phyloP scores from a whole-genome alignment of 352 stramenopile species.

The Phytophthora pluvialis region DNA sequence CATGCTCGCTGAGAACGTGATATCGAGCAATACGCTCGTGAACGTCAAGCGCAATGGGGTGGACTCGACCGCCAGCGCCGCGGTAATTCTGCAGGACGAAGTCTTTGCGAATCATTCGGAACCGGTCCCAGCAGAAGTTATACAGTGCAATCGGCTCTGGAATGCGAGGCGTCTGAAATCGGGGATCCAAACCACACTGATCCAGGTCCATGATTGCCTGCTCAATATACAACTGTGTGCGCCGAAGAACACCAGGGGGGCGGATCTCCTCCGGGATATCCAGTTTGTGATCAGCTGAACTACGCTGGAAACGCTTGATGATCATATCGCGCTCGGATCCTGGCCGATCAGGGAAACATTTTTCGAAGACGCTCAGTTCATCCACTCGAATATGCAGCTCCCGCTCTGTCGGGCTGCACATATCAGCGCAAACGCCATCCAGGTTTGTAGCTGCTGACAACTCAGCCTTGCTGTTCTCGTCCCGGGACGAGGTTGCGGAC shows the following conservation, averaged over 20 bases:
- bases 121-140: constrained; percentile 97
- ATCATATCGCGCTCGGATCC: constrained; percentile 72
- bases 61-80: constrained; percentile 90
- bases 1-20: constrained; percentile 95
- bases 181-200: constrained; percentile 59
- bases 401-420: constrained; percentile 83
- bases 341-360: constrained; percentile 69
- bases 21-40: constrained; percentile 96
- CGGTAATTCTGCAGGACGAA: constrained; percentile 98
- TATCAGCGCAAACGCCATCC: constrained; percentile 82
- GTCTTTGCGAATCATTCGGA: constrained; percentile 96
- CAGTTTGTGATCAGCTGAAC: constrained; percentile 86
- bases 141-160: constrained; percentile 92
- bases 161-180: constrained; percentile 70
- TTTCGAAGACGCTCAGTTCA: constrained; percentile 89
- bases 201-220: constrained; percentile 88
- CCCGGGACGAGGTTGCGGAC: not conserved
- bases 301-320: constrained; percentile 90
- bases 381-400: constrained; percentile 88
- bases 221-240: constrained; percentile 87
- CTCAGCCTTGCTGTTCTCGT: constrained; percentile 56
- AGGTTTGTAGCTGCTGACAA: constrained; percentile 70
- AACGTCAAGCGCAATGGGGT: constrained; percentile 92
- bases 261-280: constrained; percentile 85
- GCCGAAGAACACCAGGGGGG: constrained; percentile 76